These are phyloP conservation scores for Pinus albicaulis DNA, from an alignment of 75 land plant genomes.

Conservation along the genomic window DNA sequence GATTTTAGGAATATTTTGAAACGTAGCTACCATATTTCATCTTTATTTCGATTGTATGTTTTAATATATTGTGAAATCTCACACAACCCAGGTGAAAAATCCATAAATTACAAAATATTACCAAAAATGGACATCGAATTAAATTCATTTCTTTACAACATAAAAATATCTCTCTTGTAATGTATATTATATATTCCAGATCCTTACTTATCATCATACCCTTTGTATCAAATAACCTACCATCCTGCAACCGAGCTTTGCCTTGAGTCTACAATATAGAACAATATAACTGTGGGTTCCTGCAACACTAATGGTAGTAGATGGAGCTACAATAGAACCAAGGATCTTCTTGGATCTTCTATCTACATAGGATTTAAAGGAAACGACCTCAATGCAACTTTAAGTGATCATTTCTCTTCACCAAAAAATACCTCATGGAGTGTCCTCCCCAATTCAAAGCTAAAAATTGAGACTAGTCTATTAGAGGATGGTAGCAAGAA, in stretches of 20 bases:
- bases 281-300: not conserved
- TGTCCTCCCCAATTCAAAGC: not conserved
- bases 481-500: not conserved
- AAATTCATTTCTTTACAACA: too few relatives aligned
- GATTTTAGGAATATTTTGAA: too few relatives aligned
- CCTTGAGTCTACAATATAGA: not conserved
- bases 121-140: too few relatives aligned
- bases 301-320: not conserved
- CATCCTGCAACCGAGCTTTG: slow-evolving; percentile 12
- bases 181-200: slow-evolving; percentile 7
- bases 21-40: not conserved
- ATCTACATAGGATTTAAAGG: not conserved
- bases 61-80: too few relatives aligned
- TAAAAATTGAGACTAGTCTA: not conserved
- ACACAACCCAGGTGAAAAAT: too few relatives aligned
- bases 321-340: not conserved
- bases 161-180: too few relatives aligned
- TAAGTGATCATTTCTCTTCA: not conserved
- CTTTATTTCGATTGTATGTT: too few relatives aligned
- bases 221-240: slow-evolving; percentile 1
- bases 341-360: not conserved
- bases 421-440: not conserved
- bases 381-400: not conserved
- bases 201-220: not conserved
- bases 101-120: too few relatives aligned